Conservation (phyloP, 345 rosid species). For the Cardiospermum halicacabum region DNA sequence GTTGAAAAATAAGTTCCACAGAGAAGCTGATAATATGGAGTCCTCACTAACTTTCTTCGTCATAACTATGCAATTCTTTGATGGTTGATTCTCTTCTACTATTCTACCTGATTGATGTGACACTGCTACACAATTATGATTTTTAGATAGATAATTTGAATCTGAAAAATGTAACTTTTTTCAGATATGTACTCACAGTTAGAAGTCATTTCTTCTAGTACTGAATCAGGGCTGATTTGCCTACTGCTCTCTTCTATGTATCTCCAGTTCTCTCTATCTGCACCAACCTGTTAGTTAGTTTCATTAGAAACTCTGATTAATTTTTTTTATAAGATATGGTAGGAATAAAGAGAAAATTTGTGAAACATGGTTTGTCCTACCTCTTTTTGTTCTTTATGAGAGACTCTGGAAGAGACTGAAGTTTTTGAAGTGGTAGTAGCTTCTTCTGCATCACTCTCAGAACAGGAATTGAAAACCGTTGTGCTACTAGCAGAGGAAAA, state of each 20-base stretch:
- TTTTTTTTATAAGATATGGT: no score
- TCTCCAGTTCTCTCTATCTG: slow-evolving; percentile 24
- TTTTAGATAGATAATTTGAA: neutral
- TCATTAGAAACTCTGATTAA: slow-evolving; percentile 18
- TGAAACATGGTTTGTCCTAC: slow-evolving; percentile 16
- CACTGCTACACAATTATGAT: slow-evolving; percentile 3
- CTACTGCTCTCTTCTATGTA: slow-evolving; percentile 10
- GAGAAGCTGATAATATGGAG: slow-evolving; percentile 30
- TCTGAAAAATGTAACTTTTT: neutral
- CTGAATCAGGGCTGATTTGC: slow-evolving; percentile 29
- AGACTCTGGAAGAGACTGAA: slow-evolving; percentile 7
- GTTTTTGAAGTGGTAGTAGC: slow-evolving; percentile 7
- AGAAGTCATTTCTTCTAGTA: slow-evolving; percentile 16
- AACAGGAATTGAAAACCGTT: slow-evolving; percentile 31
- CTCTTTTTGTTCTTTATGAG: slow-evolving; percentile 21
- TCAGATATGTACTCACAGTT: slow-evolving; percentile 11
- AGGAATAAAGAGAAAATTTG: no score
- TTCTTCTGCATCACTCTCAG: slow-evolving; percentile 31
- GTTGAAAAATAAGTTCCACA: slow-evolving; percentile 28
- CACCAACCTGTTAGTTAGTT: slow-evolving; percentile 35
- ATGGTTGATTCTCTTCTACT: slow-evolving; percentile 14
- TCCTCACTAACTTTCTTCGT: slow-evolving; percentile 30
- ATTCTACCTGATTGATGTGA: neutral
- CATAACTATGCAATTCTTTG: slow-evolving; percentile 4
- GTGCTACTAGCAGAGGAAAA: slow-evolving; percentile 30